Evolutionary conservation across 495 filamentous ascomycete genomes (phyloP).

Genomic region (Neurospora terricola): DNA sequence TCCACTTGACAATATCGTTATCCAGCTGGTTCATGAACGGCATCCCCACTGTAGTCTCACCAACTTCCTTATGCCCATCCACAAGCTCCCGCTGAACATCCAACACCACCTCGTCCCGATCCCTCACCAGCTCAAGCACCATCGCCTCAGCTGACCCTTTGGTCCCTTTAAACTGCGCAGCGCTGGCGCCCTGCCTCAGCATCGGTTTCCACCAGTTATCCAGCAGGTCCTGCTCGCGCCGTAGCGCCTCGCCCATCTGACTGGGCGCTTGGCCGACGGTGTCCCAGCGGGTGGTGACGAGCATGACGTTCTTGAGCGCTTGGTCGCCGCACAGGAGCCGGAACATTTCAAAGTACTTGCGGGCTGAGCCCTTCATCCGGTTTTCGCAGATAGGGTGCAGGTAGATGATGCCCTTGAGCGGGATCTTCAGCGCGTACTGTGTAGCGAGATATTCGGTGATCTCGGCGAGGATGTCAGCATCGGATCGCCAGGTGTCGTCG

Average conservation of each 20-base stretch:
- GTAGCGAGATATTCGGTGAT: conserved; percentile 15
- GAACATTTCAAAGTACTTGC: conserved; percentile 25
- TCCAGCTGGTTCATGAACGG: not conserved
- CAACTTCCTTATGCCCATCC: not conserved
- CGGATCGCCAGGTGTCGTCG: conserved; percentile 35
- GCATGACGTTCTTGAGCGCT: conserved; percentile 19
- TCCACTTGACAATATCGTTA: not conserved
- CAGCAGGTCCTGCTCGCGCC: conserved; percentile 19
- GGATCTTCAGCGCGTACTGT: not conserved
- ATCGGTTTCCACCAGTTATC: not conserved
- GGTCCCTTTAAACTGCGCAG: not conserved
- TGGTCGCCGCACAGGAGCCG: conserved; percentile 23
- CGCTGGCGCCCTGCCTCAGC: not conserved
- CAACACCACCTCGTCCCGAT: not conserved
- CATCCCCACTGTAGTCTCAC: not conserved
- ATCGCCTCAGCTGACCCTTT: not conserved
- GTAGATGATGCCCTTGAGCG: conserved; percentile 8
- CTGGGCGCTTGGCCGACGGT: conserved; percentile 2
- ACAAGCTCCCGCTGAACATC: not conserved
- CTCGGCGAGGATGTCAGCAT: conserved; percentile 29
- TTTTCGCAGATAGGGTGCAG: conserved; percentile 11
- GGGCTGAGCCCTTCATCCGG: conserved; percentile 21
- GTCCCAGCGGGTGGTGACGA: conserved; percentile 36
- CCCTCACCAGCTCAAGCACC: not conserved
- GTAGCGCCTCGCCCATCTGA: conserved; percentile 6